Evolutionary conservation across 2,329 filamentous ascomycete species (phyloP).

Genomic region (Magnaporthiopsis incrustans): DNA sequence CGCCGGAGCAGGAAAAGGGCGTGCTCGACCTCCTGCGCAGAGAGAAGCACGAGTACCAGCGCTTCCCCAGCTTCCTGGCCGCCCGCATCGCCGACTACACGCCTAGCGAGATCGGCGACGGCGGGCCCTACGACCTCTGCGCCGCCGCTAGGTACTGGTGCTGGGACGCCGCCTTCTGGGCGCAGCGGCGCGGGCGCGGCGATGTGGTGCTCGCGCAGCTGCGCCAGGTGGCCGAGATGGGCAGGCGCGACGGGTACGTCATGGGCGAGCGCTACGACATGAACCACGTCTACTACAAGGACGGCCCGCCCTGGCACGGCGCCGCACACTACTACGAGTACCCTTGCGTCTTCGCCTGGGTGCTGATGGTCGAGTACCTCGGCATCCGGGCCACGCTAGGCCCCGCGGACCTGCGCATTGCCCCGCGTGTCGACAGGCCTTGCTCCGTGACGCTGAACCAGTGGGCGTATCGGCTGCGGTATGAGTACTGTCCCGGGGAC

Average conservation of each 20-base stretch:
- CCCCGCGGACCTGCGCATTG: slow-evolving; percentile 4
- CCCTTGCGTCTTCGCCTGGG: slow-evolving; percentile 11
- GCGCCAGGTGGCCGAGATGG: slow-evolving; percentile 9
- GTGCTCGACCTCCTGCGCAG: slow-evolving; percentile 6
- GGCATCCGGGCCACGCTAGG: slow-evolving; percentile 8
- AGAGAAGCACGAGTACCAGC: slow-evolving; percentile 10
- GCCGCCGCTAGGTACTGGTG: slow-evolving; percentile 12
- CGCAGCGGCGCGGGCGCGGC: slow-evolving; percentile 7
- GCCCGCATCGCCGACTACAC: slow-evolving; percentile 11
- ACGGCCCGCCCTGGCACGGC: slow-evolving; percentile 11
- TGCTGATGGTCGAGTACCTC: slow-evolving; percentile 9
- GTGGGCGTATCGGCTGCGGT: slow-evolving; percentile 8
- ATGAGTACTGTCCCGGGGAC: background rate
- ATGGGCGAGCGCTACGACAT: slow-evolving; percentile 13
- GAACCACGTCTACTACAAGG: slow-evolving; percentile 11
- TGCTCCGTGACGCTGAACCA: slow-evolving; percentile 8
- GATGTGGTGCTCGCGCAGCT: slow-evolving; percentile 10
- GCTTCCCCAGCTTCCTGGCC: slow-evolving; percentile 11
- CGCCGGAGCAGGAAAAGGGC: slow-evolving; percentile 1
- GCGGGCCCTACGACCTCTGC: slow-evolving; percentile 13
- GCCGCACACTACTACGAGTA: slow-evolving; percentile 13
- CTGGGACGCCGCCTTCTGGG: slow-evolving; percentile 13
- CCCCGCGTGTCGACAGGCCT: slow-evolving; percentile 3
- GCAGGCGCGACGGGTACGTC: slow-evolving; percentile 9
- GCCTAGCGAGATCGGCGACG: slow-evolving; percentile 11